phyloP scores from a whole-genome alignment of 805 yeast genomes.

The Metschnikowia vanudenii region DNA sequence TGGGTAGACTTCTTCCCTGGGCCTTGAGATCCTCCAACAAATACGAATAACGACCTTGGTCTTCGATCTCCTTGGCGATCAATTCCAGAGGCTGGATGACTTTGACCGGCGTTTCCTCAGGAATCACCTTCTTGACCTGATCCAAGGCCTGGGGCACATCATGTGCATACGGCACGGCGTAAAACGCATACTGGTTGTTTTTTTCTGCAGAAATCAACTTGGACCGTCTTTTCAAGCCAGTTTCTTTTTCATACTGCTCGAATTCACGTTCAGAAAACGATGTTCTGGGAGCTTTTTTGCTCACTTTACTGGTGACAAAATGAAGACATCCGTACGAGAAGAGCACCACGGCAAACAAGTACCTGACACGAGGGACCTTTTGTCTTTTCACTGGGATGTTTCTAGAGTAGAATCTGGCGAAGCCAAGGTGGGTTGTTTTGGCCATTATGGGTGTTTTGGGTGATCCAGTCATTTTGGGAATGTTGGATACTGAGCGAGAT shows the following conservation, averaged over 20 bases:
- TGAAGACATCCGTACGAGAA: constrained; percentile 34
- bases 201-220: constrained; percentile 39
- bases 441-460: too few relatives aligned
- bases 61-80: constrained; percentile 44
- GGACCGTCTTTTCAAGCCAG: constrained; percentile 51
- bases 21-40: constrained; percentile 47
- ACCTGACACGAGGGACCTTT: constrained; percentile 33
- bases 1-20: constrained; percentile 31
- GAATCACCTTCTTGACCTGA: constrained; percentile 15
- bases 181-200: constrained; percentile 41
- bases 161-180: constrained; percentile 37
- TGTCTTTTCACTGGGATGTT: constrained; percentile 9
- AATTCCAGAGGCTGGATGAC: constrained; percentile 52
- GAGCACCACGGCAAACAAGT: constrained; percentile 35
- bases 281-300: constrained; percentile 34
- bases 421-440: background rate
- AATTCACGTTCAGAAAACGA: constrained; percentile 51
- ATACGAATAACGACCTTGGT: constrained; percentile 49
- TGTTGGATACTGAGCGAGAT: background rate
- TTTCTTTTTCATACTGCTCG: constrained; percentile 44
- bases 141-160: constrained; percentile 22
- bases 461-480: too few relatives aligned
- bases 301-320: constrained; percentile 30
- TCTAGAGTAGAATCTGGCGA: constrained; percentile 7
- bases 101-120: constrained; percentile 27